A percentile compares a stretch with the other conserved stretches of the same genome.
Conservation (phyloP, 1,139 yeast species). For the Blastobotrys indianensis region DNA sequence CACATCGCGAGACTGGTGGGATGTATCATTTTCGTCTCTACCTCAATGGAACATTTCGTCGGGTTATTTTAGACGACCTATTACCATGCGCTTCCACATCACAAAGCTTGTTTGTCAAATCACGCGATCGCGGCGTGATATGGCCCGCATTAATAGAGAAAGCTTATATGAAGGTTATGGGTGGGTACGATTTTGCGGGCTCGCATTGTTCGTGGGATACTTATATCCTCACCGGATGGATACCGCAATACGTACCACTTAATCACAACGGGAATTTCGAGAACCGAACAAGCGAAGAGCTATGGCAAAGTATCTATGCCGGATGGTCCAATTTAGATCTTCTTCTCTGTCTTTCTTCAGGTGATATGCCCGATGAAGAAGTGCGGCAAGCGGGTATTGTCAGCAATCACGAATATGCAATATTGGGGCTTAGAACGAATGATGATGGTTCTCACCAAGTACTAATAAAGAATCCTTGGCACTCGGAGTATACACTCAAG, state of each 20-base stretch:
- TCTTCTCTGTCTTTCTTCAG: conserved; percentile 67
- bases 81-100: conserved; percentile 33
- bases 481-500: conserved; percentile 4
- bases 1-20: conserved; percentile 21
- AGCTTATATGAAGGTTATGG: conserved; percentile 61
- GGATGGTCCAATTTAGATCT: conserved; percentile 36
- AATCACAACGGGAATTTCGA: neutral
- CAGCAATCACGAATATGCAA: conserved; percentile 66
- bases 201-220: conserved; percentile 79
- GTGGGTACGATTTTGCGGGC: conserved; percentile 64
- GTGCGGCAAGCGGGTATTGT: conserved; percentile 40
- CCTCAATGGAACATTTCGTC: conserved; percentile 57
- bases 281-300: conserved; percentile 26
- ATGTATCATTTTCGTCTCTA: conserved; percentile 40
- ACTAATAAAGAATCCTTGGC: conserved; percentile 54
- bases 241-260: conserved; percentile 54
- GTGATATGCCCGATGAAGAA: conserved; percentile 40
- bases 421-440: conserved; percentile 35
- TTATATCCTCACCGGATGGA: conserved; percentile 61
- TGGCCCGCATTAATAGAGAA: conserved; percentile 79
- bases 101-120: conserved; percentile 35
- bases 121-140: conserved; percentile 28
- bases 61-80: conserved; percentile 46
- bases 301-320: conserved; percentile 36
- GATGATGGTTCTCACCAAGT: conserved; percentile 26